These are phyloP conservation scores for Saccharomycopsis fibuligera DNA, from an alignment of 805 yeast species.

Conservation along the genomic window DNA sequence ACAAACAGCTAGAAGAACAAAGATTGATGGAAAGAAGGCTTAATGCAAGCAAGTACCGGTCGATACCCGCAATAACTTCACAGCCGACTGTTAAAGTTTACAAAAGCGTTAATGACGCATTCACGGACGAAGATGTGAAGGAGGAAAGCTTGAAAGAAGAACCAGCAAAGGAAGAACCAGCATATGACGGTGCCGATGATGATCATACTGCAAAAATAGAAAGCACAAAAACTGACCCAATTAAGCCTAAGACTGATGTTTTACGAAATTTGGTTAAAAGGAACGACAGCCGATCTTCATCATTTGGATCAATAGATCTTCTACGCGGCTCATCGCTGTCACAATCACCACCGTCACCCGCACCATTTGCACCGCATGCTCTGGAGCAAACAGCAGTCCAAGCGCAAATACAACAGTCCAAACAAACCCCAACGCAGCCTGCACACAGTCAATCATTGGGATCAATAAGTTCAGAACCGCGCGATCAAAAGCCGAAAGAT, in stretches of 20 bases:
- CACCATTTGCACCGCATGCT: not conserved
- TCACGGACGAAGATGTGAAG: conserved; percentile 28
- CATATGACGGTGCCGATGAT: conserved; percentile 5
- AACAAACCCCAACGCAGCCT: not conserved
- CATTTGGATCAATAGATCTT: not conserved
- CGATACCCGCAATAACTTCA: conserved; percentile 64
- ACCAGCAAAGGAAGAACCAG: too few relatives aligned
- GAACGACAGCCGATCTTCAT: not conserved
- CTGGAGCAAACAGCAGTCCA: too few relatives aligned
- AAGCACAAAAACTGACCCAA: too few relatives aligned
- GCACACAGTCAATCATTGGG: not conserved
- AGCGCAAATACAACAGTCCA: too few relatives aligned
- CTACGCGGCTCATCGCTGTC: too few relatives aligned
- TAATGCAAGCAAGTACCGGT: conserved; percentile 52
- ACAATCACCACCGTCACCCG: too few relatives aligned
- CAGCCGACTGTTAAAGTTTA: conserved; percentile 88
- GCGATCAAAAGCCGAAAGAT: not conserved
- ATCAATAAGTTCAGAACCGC: not conserved
- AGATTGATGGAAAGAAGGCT: conserved; percentile 72
- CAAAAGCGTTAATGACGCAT: conserved; percentile 82
- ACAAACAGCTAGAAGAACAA: conserved; percentile 81
- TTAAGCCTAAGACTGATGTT: not conserved
- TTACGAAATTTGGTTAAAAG: too few relatives aligned
- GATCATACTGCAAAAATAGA: not conserved
- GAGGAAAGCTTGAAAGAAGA: too few relatives aligned